These are phyloP conservation scores for Mucor velutinosus DNA, from an alignment of 371 early-diverging fungal genomes.

Conservation along the genomic window DNA sequence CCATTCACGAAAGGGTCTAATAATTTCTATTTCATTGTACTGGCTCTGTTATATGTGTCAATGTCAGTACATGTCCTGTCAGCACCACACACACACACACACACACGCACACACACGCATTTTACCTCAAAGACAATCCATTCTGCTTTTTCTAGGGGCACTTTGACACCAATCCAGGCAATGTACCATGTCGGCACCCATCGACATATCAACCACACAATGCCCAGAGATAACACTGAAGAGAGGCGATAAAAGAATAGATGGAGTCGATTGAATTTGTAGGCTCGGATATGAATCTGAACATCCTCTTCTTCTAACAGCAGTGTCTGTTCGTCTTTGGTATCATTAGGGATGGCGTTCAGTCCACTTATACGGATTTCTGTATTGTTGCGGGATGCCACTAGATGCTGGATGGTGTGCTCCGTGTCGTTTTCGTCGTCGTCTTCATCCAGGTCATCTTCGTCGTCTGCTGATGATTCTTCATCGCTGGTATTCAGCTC, in stretches of 20 bases:
- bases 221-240: conserved; percentile 72
- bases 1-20: conserved; percentile 56
- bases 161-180: conserved; percentile 59
- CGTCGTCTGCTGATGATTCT: conserved; percentile 7
- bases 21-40: conserved; percentile 68
- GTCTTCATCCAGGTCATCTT: neutral
- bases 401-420: conserved; percentile 6
- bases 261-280: conserved; percentile 47
- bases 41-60: conserved; percentile 57
- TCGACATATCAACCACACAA: conserved; percentile 74
- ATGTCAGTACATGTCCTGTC: neutral
- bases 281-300: conserved; percentile 66
- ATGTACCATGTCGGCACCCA: conserved; percentile 86
- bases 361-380: conserved; percentile 20
- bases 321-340: conserved; percentile 23
- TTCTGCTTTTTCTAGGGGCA: conserved; percentile 67
- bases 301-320: conserved; percentile 49
- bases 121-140: conserved; percentile 68
- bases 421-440: conserved; percentile 20
- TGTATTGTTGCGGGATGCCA: neutral
- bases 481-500: conserved; percentile 41
- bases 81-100: too few relatives aligned
- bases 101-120: too few relatives aligned
- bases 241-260: conserved; percentile 60
- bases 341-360: conserved; percentile 15